phyloP scores from a whole-genome alignment of 2,329 filamentous ascomycete species.

The Sporothrix schenckii region DNA sequence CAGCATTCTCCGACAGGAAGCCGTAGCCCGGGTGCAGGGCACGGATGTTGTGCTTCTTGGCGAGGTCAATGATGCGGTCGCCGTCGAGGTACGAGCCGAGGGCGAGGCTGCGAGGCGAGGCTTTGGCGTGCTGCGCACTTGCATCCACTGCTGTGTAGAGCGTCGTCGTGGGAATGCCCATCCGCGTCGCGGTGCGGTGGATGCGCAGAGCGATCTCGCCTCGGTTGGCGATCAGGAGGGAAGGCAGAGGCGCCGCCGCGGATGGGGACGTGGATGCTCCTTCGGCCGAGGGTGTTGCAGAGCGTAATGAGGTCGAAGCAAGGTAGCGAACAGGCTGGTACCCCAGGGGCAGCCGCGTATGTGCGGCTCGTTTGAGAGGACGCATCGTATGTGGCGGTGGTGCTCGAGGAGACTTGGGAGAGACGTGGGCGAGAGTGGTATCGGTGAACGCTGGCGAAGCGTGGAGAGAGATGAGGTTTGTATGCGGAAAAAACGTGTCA shows the following conservation, averaged over 20 bases:
- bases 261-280: conserved; percentile 37
- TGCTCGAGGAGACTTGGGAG: background rate
- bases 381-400: conserved; percentile 50
- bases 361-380: conserved; percentile 55
- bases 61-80: conserved; percentile 85
- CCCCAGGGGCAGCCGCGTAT: conserved; percentile 50
- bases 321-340: conserved; percentile 31
- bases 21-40: conserved; percentile 96
- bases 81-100: conserved; percentile 91
- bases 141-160: conserved; percentile 94
- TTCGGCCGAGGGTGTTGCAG: conserved; percentile 28
- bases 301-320: conserved; percentile 22
- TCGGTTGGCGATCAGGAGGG: conserved; percentile 92
- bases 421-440: background rate
- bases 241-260: conserved; percentile 47
- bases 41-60: conserved; percentile 81
- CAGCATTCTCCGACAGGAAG: conserved; percentile 91
- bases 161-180: conserved; percentile 91
- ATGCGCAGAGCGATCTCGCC: conserved; percentile 97
- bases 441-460: background rate
- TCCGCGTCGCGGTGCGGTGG: conserved; percentile 79
- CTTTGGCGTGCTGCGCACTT: conserved; percentile 81
- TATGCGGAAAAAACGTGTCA: background rate
- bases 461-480: background rate
- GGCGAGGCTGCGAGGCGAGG: conserved; percentile 80